phyloP scores from a whole-genome alignment of 148 eudicot species.

The Chenopodium quinoa region DNA sequence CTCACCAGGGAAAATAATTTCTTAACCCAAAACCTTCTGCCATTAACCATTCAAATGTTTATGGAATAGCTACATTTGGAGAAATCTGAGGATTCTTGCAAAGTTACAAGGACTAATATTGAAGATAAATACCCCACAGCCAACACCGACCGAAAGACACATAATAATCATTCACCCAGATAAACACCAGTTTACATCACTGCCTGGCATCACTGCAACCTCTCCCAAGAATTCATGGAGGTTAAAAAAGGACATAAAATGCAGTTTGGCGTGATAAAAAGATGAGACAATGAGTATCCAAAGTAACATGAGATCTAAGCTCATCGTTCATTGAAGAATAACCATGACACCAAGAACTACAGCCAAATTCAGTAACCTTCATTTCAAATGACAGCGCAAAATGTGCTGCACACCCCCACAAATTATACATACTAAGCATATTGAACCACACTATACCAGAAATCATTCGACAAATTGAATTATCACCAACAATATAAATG shows the following conservation, averaged over 20 bases:
- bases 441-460: constrained; percentile 25
- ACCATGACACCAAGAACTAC: neutral
- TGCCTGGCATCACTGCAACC: neutral
- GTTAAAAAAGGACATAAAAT: no score
- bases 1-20: no score
- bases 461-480: constrained; percentile 12
- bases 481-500: constrained; percentile 24
- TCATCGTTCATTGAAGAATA: neutral
- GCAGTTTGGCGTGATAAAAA: neutral
- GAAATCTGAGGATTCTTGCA: no score
- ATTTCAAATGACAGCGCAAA: neutral
- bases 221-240: neutral
- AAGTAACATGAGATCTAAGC: neutral
- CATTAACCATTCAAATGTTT: no score
- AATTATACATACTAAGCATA: constrained; percentile 25
- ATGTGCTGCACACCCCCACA: constrained; percentile 13
- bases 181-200: no score
- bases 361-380: constrained; percentile 11
- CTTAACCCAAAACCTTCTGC: no score
- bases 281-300: neutral
- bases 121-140: no score
- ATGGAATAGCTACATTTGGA: no score
- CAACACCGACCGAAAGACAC: no score
- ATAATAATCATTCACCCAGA: no score
- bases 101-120: no score